phyloP scores from a whole-genome alignment of 176 grass and related monocot genomes.

The Rhynchospora tenuis region DNA sequence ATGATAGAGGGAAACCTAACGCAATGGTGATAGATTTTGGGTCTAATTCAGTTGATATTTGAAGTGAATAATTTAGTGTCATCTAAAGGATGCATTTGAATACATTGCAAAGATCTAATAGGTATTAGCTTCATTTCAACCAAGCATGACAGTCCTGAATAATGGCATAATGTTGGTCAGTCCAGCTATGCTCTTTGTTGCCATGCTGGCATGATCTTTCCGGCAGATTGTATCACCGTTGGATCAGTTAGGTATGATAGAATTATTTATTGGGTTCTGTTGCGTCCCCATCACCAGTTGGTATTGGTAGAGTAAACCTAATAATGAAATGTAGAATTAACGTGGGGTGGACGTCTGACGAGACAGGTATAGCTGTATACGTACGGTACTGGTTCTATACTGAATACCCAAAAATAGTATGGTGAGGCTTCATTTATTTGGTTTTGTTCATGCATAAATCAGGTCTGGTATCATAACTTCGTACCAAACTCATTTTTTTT shows the following conservation, averaged over 20 bases:
- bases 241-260: background rate
- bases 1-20: conserved; percentile 79
- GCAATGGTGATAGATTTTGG: conserved; percentile 86
- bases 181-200: background rate
- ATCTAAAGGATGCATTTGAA: conserved; percentile 92
- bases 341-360: background rate
- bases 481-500: too few relatives aligned
- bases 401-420: background rate
- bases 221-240: background rate
- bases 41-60: conserved; percentile 60
- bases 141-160: background rate
- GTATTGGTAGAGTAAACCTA: background rate
- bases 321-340: too few relatives aligned
- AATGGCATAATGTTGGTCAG: background rate
- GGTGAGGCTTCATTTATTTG: background rate
- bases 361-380: background rate
- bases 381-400: background rate
- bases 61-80: conserved; percentile 97
- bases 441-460: background rate
- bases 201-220: background rate
- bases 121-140: conserved; percentile 6
- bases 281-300: background rate
- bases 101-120: conserved; percentile 67
- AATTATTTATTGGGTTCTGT: too few relatives aligned
- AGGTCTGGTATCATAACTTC: background rate